Evolutionary conservation across 805 yeast genomes (phyloP).

Genomic region (Candida peoriensis): DNA sequence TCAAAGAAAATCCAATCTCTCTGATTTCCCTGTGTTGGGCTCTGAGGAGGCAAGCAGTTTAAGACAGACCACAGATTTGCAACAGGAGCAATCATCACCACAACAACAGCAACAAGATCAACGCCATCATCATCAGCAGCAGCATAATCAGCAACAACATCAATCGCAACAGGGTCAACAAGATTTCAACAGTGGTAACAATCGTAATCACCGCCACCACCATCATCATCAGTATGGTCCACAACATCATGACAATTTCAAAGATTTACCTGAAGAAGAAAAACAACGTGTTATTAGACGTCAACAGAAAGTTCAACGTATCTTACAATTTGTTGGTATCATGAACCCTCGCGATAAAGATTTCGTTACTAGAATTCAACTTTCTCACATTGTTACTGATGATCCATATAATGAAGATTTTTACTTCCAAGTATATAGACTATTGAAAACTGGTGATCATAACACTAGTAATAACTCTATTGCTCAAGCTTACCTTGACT

Average conservation of each 20-base stretch:
- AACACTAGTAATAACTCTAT: slow-evolving; percentile 64
- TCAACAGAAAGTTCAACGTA: slow-evolving; percentile 70
- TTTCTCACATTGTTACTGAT: slow-evolving; percentile 92
- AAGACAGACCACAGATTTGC: too few relatives aligned
- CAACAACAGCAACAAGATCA: slow-evolving; percentile 17
- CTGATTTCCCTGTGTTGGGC: slow-evolving; percentile 55
- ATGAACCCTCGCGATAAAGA: slow-evolving; percentile 98
- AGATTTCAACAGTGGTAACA: slow-evolving; percentile 23
- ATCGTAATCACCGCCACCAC: slow-evolving; percentile 17
- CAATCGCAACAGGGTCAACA: slow-evolving; percentile 10
- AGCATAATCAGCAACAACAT: slow-evolving; percentile 8
- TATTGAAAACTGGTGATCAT: slow-evolving; percentile 48
- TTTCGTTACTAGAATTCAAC: slow-evolving; percentile 88
- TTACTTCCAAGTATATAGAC: slow-evolving; percentile 87
- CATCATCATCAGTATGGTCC: slow-evolving; percentile 24
- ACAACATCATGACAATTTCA: slow-evolving; percentile 27
- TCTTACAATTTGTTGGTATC: slow-evolving; percentile 80
- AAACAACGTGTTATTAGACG: slow-evolving; percentile 61
- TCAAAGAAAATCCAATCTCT: slow-evolving; percentile 24
- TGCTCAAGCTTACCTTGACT: slow-evolving; percentile 88
- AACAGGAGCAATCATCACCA: slow-evolving; percentile 18
- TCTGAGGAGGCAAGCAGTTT: slow-evolving; percentile 30
- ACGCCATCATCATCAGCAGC: slow-evolving; percentile 13
- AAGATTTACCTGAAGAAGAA: slow-evolving; percentile 62
- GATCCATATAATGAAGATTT: slow-evolving; percentile 98